Percentiles rank a stretch among this genome's conserved stretches.
Evolutionary conservation across 805 yeast genomes (phyloP).

Genomic region (Grigorovia yakushimaensis): DNA sequence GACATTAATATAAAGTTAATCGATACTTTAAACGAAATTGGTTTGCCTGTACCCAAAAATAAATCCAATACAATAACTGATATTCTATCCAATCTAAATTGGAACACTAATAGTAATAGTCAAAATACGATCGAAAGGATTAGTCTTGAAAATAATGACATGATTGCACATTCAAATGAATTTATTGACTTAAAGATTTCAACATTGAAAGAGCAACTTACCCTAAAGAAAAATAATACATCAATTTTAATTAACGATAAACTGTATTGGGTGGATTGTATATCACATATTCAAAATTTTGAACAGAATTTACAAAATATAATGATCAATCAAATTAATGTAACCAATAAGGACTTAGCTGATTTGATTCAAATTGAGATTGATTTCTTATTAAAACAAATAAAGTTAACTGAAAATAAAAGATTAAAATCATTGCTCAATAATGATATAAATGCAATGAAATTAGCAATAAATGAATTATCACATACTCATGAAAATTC

Average conservation of each 20-base stretch:
- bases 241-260: constrained; percentile 9
- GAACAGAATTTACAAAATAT: constrained; percentile 11
- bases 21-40: constrained; percentile 2
- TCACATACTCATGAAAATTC: background rate
- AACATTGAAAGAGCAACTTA: constrained; percentile 16
- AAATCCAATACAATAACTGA: constrained; percentile 2
- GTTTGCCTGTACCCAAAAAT: constrained; percentile 4
- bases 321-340: background rate
- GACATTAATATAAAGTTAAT: constrained; percentile 8
- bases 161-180: constrained; percentile 14
- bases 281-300: constrained; percentile 11
- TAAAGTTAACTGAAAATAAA: constrained; percentile 3
- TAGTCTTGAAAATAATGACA: constrained; percentile 8
- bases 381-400: background rate
- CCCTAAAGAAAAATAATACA: constrained; percentile 17
- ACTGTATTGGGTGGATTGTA: constrained; percentile 19
- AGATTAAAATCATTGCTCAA: constrained; percentile 7
- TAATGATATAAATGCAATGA: constrained; percentile 16
- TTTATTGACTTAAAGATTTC: constrained; percentile 19
- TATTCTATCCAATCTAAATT: background rate
- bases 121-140: background rate
- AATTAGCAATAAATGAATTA: constrained; percentile 17
- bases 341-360: background rate
- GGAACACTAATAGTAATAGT: background rate
- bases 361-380: constrained; percentile 1